A percentile compares a stretch with the other conserved stretches of the same genome.
Evolutionary conservation across 2,329 filamentous ascomycete species (phyloP).

Genomic region (Beauveria varroae): DNA sequence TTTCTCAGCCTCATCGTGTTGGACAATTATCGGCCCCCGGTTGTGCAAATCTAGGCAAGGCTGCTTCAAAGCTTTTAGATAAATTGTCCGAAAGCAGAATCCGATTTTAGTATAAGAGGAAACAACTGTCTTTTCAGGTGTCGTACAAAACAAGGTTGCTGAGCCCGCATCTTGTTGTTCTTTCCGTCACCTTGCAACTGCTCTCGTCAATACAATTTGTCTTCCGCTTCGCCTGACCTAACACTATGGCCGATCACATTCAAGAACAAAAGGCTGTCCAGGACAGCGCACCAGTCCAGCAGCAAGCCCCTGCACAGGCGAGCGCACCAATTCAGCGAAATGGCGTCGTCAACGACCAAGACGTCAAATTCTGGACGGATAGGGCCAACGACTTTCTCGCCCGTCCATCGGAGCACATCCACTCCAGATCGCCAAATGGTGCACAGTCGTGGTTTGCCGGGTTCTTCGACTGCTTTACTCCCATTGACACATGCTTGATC

Average conservation of each 20-base stretch:
- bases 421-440: constrained; percentile 31
- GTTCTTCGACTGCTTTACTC: constrained; percentile 38
- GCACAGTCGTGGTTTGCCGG: constrained; percentile 31
- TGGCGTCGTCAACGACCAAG: constrained; percentile 33
- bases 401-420: constrained; percentile 33
- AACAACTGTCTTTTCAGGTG: background rate
- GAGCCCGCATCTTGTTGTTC: background rate
- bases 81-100: background rate
- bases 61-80: background rate
- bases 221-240: background rate
- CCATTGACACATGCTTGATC: constrained; percentile 36
- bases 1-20: background rate
- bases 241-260: background rate
- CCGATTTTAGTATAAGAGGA: background rate
- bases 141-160: background rate
- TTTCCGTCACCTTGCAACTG: background rate
- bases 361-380: constrained; percentile 36
- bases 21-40: background rate
- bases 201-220: background rate
- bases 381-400: constrained; percentile 36
- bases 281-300: background rate
- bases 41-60: constrained; percentile 7
- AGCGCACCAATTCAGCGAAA: background rate
- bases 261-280: background rate
- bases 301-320: background rate